Evolutionary conservation across 768 basidiomycete genomes (phyloP).

Genomic region (Mycena venus): DNA sequence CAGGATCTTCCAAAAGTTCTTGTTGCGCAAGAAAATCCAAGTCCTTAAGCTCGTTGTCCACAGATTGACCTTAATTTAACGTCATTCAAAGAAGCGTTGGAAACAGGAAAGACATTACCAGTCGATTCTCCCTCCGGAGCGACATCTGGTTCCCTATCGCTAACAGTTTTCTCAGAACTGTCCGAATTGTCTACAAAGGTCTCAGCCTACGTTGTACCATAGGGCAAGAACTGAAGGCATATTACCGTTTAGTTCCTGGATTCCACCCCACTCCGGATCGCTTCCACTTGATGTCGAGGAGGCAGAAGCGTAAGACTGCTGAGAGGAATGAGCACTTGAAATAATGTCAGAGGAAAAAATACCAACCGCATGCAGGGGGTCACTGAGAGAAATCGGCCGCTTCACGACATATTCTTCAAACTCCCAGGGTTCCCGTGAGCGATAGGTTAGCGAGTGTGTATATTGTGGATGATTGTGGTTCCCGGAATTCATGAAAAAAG

Average conservation of each 20-base stretch:
- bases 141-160: too few species aligned
- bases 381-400: neutral
- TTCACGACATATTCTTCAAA: neutral
- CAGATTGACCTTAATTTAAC: too few species aligned
- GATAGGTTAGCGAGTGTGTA: slow-evolving; percentile 3
- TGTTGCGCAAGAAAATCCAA: neutral
- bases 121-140: too few species aligned
- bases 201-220: neutral
- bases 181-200: neutral
- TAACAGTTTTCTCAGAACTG: too few species aligned
- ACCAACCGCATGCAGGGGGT: neutral
- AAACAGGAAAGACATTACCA: too few species aligned
- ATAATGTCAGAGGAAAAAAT: too few species aligned
- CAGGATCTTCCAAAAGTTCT: neutral
- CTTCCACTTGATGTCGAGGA: neutral
- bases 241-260: neutral
- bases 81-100: too few species aligned
- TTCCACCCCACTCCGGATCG: neutral
- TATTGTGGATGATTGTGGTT: neutral
- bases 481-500: slow-evolving; percentile 2
- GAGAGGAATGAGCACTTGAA: neutral
- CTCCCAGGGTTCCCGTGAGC: neutral
- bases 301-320: neutral
- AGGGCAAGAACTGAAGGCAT: neutral
- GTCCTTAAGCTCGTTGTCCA: neutral